These are phyloP conservation scores for Papiliotrema fonsecae DNA, from an alignment of 1,284 basidiomycete species.

Conservation along the genomic window DNA sequence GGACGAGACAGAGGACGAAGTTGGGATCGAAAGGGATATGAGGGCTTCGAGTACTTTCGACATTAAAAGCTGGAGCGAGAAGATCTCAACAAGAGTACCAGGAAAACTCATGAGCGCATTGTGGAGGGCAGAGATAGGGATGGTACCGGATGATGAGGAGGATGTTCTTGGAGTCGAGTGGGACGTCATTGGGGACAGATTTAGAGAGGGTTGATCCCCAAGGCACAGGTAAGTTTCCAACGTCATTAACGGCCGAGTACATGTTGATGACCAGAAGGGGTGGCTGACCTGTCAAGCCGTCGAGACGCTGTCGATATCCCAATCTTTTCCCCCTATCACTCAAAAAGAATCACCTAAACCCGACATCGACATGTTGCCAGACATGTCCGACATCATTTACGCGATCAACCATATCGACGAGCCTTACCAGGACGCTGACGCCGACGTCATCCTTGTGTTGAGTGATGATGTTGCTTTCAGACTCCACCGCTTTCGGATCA, in stretches of 20 bases:
- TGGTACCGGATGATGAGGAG: not conserved
- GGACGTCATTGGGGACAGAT: not conserved
- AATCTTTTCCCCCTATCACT: too few relatives aligned
- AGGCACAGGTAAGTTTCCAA: not conserved
- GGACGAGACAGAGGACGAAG: not conserved
- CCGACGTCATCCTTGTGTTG: not conserved
- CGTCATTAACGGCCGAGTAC: not conserved
- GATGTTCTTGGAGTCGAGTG: not conserved
- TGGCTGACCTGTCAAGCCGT: too few relatives aligned
- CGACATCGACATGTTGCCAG: too few relatives aligned
- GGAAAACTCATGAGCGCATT: not conserved
- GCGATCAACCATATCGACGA: too few relatives aligned
- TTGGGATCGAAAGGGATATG: not conserved
- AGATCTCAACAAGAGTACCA: not conserved
- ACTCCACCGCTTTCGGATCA: not conserved
- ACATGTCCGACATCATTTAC: too few relatives aligned
- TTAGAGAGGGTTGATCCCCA: not conserved
- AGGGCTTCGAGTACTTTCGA: not conserved
- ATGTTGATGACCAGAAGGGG: too few relatives aligned
- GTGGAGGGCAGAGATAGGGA: not conserved
- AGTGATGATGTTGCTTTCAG: not conserved
- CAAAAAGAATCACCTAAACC: too few relatives aligned
- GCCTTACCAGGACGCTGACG: not conserved
- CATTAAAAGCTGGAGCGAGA: not conserved
- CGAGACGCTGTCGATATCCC: too few relatives aligned